Base-by-base conservation (phyloP, 495 filamentous ascomycete genomes). In the Aspergillus mulundensis region DNA sequence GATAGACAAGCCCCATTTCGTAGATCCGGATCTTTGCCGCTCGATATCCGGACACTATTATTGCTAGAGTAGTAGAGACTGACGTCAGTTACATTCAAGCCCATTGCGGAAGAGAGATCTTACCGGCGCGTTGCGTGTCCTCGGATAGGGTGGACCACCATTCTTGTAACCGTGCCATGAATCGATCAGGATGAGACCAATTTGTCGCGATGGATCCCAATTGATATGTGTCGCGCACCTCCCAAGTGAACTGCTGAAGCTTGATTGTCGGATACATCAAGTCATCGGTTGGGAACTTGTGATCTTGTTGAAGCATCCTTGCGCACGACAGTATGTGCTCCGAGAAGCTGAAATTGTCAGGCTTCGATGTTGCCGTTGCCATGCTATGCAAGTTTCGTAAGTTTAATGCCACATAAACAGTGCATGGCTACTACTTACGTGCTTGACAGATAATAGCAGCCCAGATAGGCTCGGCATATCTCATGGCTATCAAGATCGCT, bases 371-470 rank as follows among this genome's bases (percentile, higher is more conserved):
- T 7, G 49, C 39, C 21, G 49, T 41, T 40, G 49, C 18, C 14
- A 41, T 52, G 20, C 49, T 52, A 20, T 23, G 41, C 5, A 14
- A n/a, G 0, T 25, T 15, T 18, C n/a, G 11, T 11, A 39, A 36
- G 19, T 21, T 6, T 16, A 20, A 50, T 12, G 0, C 4, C 10
- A 19, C 19, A 36, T 34, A 47, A 1, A 4, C n/a, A 2, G 10
- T 28, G 7, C 11, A 16, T 18, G 12, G n/a, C 14, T 10, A 16
- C 18, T 10, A 19, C 36, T 16, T 42, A 52, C 49, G 42, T 19
- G 49, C 49, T 52, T 0, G 49, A 52, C 3, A 52, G 36, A n/a
- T 52, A 52, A 28, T 41, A 52, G 36, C 49, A 52, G 15, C 49
- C 49, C 7, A 52, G 19, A 42, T 25, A 52, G 7, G 49, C 36